phyloP scores from a whole-genome alignment of 75 land plant species.

The Picea glauca region DNA sequence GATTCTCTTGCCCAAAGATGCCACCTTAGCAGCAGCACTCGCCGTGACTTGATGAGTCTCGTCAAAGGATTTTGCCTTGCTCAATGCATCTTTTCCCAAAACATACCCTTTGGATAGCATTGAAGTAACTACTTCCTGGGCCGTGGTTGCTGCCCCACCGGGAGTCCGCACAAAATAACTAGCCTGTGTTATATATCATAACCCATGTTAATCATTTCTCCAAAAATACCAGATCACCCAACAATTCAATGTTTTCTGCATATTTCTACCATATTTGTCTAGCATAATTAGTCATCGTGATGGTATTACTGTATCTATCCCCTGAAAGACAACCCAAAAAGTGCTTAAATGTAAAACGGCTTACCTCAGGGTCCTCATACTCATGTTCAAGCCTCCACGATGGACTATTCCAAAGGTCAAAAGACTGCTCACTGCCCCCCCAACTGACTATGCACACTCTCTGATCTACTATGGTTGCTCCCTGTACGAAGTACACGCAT shows the following conservation, averaged over 20 bases:
- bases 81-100: too few relatives aligned
- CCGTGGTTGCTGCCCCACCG: constrained; percentile 52
- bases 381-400: constrained; percentile 31
- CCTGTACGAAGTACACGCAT: constrained; percentile 40
- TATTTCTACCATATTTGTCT: background rate
- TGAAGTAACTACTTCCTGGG: constrained; percentile 73
- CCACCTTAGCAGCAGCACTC: too few relatives aligned
- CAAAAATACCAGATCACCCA: background rate
- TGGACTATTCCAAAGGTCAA: constrained; percentile 37
- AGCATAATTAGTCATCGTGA: background rate
- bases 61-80: too few relatives aligned
- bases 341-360: background rate
- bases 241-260: background rate
- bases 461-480: constrained; percentile 83
- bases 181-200: constrained; percentile 11
- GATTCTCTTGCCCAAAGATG: too few relatives aligned
- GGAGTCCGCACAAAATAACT: constrained; percentile 23
- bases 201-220: background rate
- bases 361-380: constrained; percentile 11
- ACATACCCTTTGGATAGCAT: too few relatives aligned
- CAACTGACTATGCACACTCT: constrained; percentile 61
- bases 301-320: background rate
- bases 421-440: constrained; percentile 53
- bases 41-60: too few relatives aligned
- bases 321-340: background rate